Evolutionary conservation across 306 rosid genomes (phyloP), one percentile per base, ranked within the genome.

Genomic region (Cicer pinnatifidum): DNA sequence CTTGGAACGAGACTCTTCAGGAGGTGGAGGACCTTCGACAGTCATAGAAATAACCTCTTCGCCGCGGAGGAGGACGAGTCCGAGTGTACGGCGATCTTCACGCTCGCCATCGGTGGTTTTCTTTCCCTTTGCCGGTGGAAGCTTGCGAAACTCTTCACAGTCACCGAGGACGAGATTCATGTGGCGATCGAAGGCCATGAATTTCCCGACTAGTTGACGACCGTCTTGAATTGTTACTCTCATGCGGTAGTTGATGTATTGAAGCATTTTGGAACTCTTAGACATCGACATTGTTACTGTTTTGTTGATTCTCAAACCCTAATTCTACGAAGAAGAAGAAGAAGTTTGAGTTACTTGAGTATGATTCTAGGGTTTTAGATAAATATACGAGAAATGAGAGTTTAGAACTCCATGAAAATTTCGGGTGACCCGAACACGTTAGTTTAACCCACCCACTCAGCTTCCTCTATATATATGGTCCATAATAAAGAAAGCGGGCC

Each of bases 41-140:
- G 99, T 91, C 97, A 95, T 95, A 77, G 99, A 95, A 23, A 95
- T 83, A n/a, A 95, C 99, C 84, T 95, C 99, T 71, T 95, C 99
- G 4, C 99, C 97, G 6, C 99, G 99, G 35, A 95, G 91, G 69
- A 95, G 97, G 43, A 95, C 99, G 9, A 95, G 91, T 33, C 99
- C 99, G 6, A 95, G 97, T 0, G 99, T 95, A 10, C 99, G 97
- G 44, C 97, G 99, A 50, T 94, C 99, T 52, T 89, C 97, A 1
- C 99, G 96, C 7, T 91, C 96, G 1, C 79, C 96, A n/a, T 88
- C 95, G 9, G 83, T 33, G 4, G 72, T 45, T 72, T 91, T 93
- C 75, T 91, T 89, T 1, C 98, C 98, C 50, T 95, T 95, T 0
- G 85, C 86, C 0, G 99, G 99, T 0, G 99, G 97, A 28, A 95